Evolutionary conservation across 148 eudicot genomes (phyloP).

Genomic region (Rhododendron kiyosumense): DNA sequence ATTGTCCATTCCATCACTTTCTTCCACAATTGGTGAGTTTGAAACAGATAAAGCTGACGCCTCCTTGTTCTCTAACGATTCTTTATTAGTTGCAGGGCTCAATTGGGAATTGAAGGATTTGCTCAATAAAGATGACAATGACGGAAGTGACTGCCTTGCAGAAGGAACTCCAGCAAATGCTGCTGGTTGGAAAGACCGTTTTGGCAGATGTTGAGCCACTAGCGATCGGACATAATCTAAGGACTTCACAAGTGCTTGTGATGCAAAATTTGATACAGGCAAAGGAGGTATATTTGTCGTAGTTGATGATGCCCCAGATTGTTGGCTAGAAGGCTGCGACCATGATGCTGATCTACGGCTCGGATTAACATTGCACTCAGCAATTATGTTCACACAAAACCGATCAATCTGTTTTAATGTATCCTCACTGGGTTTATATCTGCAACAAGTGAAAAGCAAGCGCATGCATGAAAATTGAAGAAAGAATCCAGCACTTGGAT

Average conservation of each 20-base stretch:
- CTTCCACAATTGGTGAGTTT: conserved; percentile 58
- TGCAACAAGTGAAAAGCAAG: conserved; percentile 27
- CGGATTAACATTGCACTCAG: conserved; percentile 75
- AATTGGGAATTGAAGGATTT: conserved; percentile 89
- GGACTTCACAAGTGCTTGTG: conserved; percentile 75
- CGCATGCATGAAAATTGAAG: neutral
- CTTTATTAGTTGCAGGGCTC: conserved; percentile 61
- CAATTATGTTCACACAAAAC: conserved; percentile 78
- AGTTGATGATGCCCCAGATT: conserved; percentile 38
- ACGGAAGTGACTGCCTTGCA: conserved; percentile 84
- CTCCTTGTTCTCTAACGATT: conserved; percentile 65
- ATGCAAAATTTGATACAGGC: conserved; percentile 93
- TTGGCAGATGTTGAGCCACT: conserved; percentile 84
- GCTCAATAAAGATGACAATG: conserved; percentile 82
- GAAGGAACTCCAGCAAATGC: conserved; percentile 81
- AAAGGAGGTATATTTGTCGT: conserved; percentile 50
- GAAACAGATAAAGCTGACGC: conserved; percentile 51
- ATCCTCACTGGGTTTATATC: conserved; percentile 97
- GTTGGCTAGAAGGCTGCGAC: conserved; percentile 59
- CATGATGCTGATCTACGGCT: conserved; percentile 59
- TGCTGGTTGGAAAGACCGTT: conserved; percentile 80
- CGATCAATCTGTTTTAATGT: conserved; percentile 83
- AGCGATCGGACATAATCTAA: conserved; percentile 92
- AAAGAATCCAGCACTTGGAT: neutral
- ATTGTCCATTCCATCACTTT: conserved; percentile 53